Evolutionary conservation across 306 rosid genomes (phyloP).

Genomic region (Myrica gale): DNA sequence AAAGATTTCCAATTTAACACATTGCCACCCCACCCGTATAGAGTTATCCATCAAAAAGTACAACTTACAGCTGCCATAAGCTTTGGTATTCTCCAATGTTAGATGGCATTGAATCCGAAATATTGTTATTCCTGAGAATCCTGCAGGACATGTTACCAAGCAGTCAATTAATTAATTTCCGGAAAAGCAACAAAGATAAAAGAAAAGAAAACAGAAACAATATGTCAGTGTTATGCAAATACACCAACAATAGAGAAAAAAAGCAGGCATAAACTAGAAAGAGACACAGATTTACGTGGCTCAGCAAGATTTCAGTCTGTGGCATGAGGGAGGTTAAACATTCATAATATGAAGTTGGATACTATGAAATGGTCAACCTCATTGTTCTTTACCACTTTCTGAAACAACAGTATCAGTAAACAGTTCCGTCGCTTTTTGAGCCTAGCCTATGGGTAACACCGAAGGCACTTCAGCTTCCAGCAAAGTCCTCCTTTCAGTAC

Average conservation of each 20-base stretch:
- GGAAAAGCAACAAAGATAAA: constrained; percentile 8
- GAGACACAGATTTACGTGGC: not conserved
- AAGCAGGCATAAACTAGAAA: not conserved
- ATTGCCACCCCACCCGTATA: constrained; percentile 1
- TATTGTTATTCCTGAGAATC: constrained; percentile 67
- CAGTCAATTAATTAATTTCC: constrained; percentile 16
- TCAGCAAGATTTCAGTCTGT: not conserved
- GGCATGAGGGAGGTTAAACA: not conserved
- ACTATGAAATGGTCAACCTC: not conserved
- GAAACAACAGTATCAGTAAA: not conserved
- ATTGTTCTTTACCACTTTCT: not conserved
- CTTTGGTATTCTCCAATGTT: constrained; percentile 47
- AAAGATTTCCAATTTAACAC: not conserved
- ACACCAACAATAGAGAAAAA: not conserved
- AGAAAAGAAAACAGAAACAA: not conserved
- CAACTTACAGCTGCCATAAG: constrained; percentile 57
- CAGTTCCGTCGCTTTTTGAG: not conserved
- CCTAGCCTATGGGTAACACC: constrained; percentile 4
- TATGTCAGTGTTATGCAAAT: not conserved
- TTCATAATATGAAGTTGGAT: not conserved
- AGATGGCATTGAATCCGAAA: constrained; percentile 66
- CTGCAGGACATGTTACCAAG: constrained; percentile 45
- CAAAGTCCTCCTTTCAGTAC: not conserved
- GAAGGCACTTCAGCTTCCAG: not conserved
- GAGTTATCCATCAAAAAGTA: constrained; percentile 10